phyloP scores from a whole-genome alignment of 768 basidiomycete species.

The Rhodotorula sphaerocarpa region DNA sequence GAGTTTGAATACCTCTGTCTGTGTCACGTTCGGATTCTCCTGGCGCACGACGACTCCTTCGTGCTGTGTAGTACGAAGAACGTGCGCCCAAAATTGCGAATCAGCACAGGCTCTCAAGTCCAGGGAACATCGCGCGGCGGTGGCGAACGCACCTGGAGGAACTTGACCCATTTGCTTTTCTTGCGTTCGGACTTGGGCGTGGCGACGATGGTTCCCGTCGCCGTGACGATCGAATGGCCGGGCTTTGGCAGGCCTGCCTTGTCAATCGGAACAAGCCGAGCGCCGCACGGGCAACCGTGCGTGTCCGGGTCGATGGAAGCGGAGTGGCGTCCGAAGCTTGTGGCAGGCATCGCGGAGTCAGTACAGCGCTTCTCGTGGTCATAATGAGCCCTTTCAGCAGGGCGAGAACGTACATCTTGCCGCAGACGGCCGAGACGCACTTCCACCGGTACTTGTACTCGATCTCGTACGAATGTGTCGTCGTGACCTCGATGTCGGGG shows the following conservation, averaged over 20 bases:
- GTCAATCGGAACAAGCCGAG: conserved; percentile 15
- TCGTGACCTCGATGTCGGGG: conserved; percentile 40
- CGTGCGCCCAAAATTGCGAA: too few relatives aligned
- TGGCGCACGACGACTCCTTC: conserved; percentile 40
- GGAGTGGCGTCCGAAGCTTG: conserved; percentile 32
- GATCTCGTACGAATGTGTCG: conserved; percentile 46
- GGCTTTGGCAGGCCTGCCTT: conserved; percentile 38
- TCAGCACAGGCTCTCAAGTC: too few relatives aligned
- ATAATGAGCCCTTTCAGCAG: too few relatives aligned
- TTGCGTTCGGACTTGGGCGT: background rate
- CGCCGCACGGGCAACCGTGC: conserved; percentile 42
- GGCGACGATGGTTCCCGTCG: background rate
- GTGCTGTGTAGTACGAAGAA: conserved; percentile 35
- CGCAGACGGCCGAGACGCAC: conserved; percentile 37
- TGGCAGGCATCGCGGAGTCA: too few relatives aligned
- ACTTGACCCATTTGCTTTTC: conserved; percentile 7
- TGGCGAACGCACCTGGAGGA: conserved; percentile 14
- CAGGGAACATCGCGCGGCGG: too few relatives aligned
- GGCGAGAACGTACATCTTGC: conserved; percentile 40
- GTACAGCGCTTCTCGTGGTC: too few relatives aligned
- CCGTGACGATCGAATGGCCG: conserved; percentile 1
- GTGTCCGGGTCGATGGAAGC: conserved; percentile 42
- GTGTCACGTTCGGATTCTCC: conserved; percentile 38
- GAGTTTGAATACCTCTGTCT: conserved; percentile 41
- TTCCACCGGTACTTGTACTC: conserved; percentile 41